Evolutionary conservation across 805 yeast genomes (phyloP), one percentile per base, ranked within the genome.

Genomic region (Candida vartiovaarae): DNA sequence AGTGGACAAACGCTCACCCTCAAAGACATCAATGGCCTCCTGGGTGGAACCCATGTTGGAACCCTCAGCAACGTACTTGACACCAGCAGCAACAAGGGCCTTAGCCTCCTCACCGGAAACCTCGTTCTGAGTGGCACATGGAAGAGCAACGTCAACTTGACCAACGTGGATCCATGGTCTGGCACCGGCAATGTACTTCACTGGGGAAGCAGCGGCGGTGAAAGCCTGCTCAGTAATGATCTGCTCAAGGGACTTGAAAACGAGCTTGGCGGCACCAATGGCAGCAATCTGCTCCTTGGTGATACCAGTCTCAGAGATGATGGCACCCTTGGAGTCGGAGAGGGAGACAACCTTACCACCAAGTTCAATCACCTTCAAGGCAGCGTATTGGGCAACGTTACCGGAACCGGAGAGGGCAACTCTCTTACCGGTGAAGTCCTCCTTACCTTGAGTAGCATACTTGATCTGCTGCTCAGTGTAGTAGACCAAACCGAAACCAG

Each of bases 1-100:
- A 45, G 69, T 67, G 42, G 68, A 54, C 36, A 65, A 38, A 75
- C 91, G 80, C 67, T 76, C 79, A 60, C 84, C 86, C 79, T 91
- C 99, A 60, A 90, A 91, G 50, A 86, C 89, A 56, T 83, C 88
- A 57, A 91, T 88, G 57, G 99, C 99, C 68, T 91, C 98, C 71
- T 85, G 84, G 59, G 97, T 90, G 57, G 95, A 91, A 65, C 99
- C 98, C 99, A 91, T 91, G 76, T 91, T 91, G 64, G 98, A 91
- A 66, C 99, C 99, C 79, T 91, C 99, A 59, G 99, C 98, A 64
- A 91, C 82, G 76, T 68, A 90, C 71, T 84, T 84, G 70, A 82
- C 80, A 63, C 97, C 98, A 53, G 93, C 84, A 59, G 85, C 90
- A 56, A 91, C 82, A 64, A 91, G 81, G 62, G 91, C 87, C 76